Conservation (phyloP, 306 rosid genomes). For the Castanea sativa region DNA sequence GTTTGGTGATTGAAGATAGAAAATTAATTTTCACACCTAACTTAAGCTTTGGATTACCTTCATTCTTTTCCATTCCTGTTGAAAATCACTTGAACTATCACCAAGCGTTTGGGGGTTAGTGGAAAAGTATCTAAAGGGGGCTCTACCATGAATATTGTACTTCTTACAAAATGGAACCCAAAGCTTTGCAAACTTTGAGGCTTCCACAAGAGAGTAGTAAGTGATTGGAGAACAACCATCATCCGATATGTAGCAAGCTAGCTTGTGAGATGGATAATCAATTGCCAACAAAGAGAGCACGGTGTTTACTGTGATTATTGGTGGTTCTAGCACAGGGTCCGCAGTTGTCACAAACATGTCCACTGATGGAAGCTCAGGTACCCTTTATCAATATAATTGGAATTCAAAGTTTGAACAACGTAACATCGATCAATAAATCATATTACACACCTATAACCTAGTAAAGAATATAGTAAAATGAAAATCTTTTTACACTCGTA, state of each 20-base stretch:
- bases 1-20: too few species aligned
- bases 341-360: conserved; percentile 80
- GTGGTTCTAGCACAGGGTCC: conserved; percentile 62
- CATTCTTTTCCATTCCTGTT: conserved; percentile 31
- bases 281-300: conserved; percentile 66
- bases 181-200: conserved; percentile 48
- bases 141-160: conserved; percentile 49
- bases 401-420: background rate
- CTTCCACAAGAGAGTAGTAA: conserved; percentile 50
- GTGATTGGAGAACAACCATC: conserved; percentile 62
- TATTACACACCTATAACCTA: background rate
- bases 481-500: too few species aligned
- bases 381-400: conserved; percentile 24
- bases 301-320: conserved; percentile 60
- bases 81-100: conserved; percentile 17
- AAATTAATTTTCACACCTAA: too few species aligned
- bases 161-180: conserved; percentile 76
- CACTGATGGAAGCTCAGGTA: conserved; percentile 51
- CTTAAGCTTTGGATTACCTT: conserved; percentile 29
- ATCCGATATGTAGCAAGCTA: conserved; percentile 81
- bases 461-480: too few species aligned
- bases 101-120: background rate
- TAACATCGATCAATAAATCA: too few species aligned
- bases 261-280: conserved; percentile 67
- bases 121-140: conserved; percentile 61